These are phyloP conservation scores for Fusarium kyushuense DNA, from an alignment of 2,329 filamentous ascomycete species.

Conservation along the genomic window DNA sequence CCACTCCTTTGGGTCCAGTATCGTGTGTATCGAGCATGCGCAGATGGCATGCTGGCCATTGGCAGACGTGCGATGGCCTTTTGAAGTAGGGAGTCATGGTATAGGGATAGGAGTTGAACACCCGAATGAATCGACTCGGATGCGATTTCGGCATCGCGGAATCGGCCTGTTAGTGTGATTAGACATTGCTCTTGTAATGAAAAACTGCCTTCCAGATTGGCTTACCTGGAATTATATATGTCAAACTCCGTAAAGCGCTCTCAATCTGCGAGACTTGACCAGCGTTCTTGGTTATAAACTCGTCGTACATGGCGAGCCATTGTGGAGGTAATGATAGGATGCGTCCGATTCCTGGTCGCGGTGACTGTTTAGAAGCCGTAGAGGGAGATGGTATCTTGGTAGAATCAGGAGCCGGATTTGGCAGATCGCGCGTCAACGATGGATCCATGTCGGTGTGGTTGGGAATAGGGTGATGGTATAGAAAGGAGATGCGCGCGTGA, in stretches of 20 bases:
- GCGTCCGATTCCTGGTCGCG: constrained; percentile 47
- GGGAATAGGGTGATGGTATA: constrained; percentile 18
- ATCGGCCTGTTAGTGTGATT: constrained; percentile 69
- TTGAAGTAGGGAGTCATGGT: constrained; percentile 89
- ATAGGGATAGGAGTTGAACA: constrained; percentile 89
- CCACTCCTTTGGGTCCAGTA: constrained; percentile 73
- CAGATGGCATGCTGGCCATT: constrained; percentile 64
- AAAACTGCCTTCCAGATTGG: not conserved
- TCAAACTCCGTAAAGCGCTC: constrained; percentile 89
- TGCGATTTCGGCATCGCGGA: constrained; percentile 92
- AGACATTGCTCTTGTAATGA: constrained; percentile 6
- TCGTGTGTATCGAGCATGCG: constrained; percentile 74
- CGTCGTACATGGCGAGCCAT: constrained; percentile 80
- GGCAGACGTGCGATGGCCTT: constrained; percentile 70
- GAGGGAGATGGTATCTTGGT: constrained; percentile 22
- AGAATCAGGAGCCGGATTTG: constrained; percentile 39
- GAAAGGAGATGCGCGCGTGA: constrained; percentile 32
- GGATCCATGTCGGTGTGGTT: constrained; percentile 35
- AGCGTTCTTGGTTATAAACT: constrained; percentile 95
- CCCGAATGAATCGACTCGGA: constrained; percentile 92
- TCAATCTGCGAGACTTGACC: constrained; percentile 96
- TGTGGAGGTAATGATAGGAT: constrained; percentile 70
- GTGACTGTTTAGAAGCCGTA: constrained; percentile 23
- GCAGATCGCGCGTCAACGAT: constrained; percentile 37
- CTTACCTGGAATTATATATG: constrained; percentile 91